phyloP scores from a whole-genome alignment of 208 protist genomes.

The Trypanosoma avium region DNA sequence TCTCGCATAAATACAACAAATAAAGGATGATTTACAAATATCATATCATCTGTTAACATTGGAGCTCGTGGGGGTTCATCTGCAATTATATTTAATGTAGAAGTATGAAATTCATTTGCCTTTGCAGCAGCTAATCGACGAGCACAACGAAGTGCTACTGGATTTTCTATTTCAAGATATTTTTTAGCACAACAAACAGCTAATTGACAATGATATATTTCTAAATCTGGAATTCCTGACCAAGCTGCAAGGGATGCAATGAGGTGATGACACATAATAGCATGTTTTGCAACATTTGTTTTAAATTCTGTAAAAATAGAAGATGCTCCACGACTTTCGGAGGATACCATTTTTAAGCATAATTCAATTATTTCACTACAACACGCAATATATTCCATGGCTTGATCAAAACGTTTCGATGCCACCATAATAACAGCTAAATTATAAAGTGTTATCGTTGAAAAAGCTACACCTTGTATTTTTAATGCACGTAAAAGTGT shows the following conservation, averaged over 20 bases:
- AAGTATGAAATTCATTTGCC: too few relatives aligned
- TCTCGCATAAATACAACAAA: constrained; percentile 15
- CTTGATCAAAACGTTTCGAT: constrained; percentile 60
- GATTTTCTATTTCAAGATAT: constrained; percentile 38
- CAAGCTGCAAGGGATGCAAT: constrained; percentile 70
- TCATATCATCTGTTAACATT: constrained; percentile 33
- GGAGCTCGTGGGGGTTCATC: constrained; percentile 27
- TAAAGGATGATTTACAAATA: constrained; percentile 2
- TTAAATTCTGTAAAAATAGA: constrained; percentile 28
- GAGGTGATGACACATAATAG: constrained; percentile 70
- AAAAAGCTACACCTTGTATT: constrained; percentile 40
- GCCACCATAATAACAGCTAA: constrained; percentile 56
- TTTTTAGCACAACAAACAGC: constrained; percentile 62
- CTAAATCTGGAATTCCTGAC: constrained; percentile 42
- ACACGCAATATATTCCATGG: constrained; percentile 67
- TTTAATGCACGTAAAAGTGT: constrained; percentile 53
- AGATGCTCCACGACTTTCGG: background rate
- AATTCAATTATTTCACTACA: constrained; percentile 64
- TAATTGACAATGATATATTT: constrained; percentile 76
- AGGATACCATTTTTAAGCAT: constrained; percentile 33
- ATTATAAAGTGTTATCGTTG: constrained; percentile 75
- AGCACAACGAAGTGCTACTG: constrained; percentile 33
- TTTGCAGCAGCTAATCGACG: constrained; percentile 40
- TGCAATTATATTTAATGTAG: constrained; percentile 19
- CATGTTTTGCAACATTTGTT: constrained; percentile 45